phyloP scores from a whole-genome alignment of 1,139 yeast species.

The Candida sp. region DNA sequence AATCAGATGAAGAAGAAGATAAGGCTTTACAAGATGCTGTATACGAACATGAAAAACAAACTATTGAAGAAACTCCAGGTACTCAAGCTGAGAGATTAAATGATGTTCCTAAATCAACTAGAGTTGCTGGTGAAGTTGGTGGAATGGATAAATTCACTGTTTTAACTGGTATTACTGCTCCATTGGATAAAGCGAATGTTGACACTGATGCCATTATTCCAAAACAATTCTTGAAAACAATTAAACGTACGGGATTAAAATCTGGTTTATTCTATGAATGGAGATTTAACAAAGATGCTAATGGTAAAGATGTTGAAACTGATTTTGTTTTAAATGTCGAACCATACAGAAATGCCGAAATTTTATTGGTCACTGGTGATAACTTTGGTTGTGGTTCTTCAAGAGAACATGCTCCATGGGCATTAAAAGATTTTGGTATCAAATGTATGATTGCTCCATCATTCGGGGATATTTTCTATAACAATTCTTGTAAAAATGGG shows the following conservation, averaged over 20 bases:
- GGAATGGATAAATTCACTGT: constrained; percentile 78
- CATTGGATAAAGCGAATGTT: constrained; percentile 89
- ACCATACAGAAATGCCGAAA: constrained; percentile 77
- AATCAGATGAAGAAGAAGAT: constrained; percentile 44
- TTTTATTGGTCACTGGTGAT: constrained; percentile 90
- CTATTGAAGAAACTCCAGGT: constrained; percentile 33
- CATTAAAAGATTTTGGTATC: constrained; percentile 95
- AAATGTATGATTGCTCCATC: constrained; percentile 96
- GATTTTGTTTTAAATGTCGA: constrained; percentile 85
- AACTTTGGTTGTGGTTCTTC: constrained; percentile 99
- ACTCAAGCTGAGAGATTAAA: constrained; percentile 47
- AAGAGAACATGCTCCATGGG: constrained; percentile 99
- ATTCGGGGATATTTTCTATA: constrained; percentile 96
- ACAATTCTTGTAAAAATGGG: constrained; percentile 95
- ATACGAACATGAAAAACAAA: constrained; percentile 66
- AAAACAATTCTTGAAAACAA: constrained; percentile 95
- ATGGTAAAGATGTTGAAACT: constrained; percentile 77
- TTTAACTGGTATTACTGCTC: constrained; percentile 87
- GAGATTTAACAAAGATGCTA: constrained; percentile 65
- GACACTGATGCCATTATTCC: constrained; percentile 99
- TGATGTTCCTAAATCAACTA: constrained; percentile 52
- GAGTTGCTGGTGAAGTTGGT: constrained; percentile 22
- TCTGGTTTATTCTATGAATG: constrained; percentile 89
- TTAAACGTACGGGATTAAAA: constrained; percentile 91
- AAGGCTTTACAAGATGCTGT: constrained; percentile 64